A percentile compares a stretch with the other conserved stretches of the same genome.
These are phyloP conservation scores for Clonostachys rhizophaga DNA, from an alignment of 2,329 filamentous ascomycete genomes.

Conservation along the genomic window DNA sequence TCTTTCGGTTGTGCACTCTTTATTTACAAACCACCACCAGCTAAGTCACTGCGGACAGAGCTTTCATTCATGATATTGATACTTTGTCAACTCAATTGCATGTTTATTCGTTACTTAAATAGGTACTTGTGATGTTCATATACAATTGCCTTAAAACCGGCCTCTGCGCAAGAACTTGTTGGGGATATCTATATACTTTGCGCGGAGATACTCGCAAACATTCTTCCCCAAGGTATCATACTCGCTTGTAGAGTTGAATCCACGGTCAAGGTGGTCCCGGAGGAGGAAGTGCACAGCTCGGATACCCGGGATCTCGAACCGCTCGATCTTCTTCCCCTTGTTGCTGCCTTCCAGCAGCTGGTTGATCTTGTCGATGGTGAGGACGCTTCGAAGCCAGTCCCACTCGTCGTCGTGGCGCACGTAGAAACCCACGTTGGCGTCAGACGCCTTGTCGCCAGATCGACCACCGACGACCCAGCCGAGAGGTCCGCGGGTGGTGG, in stretches of 20 bases:
- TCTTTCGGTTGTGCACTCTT: too few species aligned
- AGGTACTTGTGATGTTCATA: too few species aligned
- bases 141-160: constrained; percentile 10
- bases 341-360: constrained; percentile 18
- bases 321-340: constrained; percentile 25
- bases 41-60: too few species aligned
- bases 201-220: constrained; percentile 32
- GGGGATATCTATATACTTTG: constrained; percentile 34
- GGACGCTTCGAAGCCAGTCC: constrained; percentile 30
- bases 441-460: constrained; percentile 28
- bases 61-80: too few species aligned
- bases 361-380: constrained; percentile 29
- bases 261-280: constrained; percentile 33
- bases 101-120: too few species aligned
- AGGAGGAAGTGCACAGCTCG: constrained; percentile 26
- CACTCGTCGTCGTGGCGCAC: constrained; percentile 32
- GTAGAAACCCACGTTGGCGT: constrained; percentile 36
- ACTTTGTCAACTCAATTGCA: too few species aligned
- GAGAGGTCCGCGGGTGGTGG: constrained; percentile 10
- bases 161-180: constrained; percentile 32
- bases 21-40: too few species aligned
- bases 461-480: constrained; percentile 14
- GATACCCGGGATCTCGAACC: constrained; percentile 31
- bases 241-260: constrained; percentile 27
- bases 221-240: constrained; percentile 40